These are phyloP conservation scores for Alternaria sp. DNA, from an alignment of 2,329 filamentous ascomycete species.

Conservation along the genomic window DNA sequence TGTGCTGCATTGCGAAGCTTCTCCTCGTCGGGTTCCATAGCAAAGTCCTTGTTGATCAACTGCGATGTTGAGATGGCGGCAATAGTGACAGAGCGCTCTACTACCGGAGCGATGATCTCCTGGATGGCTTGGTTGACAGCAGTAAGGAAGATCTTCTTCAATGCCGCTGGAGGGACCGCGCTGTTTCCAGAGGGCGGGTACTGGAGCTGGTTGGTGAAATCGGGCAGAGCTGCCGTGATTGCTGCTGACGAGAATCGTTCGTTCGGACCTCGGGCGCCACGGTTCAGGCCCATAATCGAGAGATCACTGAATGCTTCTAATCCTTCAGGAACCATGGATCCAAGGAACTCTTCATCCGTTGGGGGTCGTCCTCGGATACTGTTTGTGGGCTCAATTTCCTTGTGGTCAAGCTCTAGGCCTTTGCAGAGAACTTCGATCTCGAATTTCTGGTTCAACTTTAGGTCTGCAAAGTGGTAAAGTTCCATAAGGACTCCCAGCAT, in stretches of 20 bases:
- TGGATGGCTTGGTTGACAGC: conserved; percentile 90
- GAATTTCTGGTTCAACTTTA: conserved; percentile 97
- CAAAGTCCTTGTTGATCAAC: conserved; percentile 95
- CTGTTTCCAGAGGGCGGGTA: conserved; percentile 74
- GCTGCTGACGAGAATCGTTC: conserved; percentile 79
- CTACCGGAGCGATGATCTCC: conserved; percentile 97
- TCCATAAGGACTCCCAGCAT: conserved; percentile 91
- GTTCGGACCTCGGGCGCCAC: conserved; percentile 66
- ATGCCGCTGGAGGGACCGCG: conserved; percentile 73
- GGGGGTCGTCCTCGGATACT: conserved; percentile 80
- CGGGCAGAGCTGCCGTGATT: conserved; percentile 82
- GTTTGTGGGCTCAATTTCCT: conserved; percentile 85
- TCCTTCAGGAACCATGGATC: conserved; percentile 67
- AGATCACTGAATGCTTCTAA: conserved; percentile 86
- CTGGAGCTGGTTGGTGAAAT: conserved; percentile 78
- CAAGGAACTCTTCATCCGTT: conserved; percentile 66
- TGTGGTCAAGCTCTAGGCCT: conserved; percentile 89
- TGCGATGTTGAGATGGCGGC: conserved; percentile 96
- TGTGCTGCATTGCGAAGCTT: conserved; percentile 85
- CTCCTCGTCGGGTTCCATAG: conserved; percentile 88
- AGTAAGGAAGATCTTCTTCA: conserved; percentile 78
- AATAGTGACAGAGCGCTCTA: conserved; percentile 96
- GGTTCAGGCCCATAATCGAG: conserved; percentile 69
- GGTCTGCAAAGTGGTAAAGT: conserved; percentile 88
- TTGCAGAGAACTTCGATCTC: conserved; percentile 98